Evolutionary conservation across 768 basidiomycete genomes (phyloP), one percentile per base, ranked within the genome.

Genomic region (Tricholoma matsutake): DNA sequence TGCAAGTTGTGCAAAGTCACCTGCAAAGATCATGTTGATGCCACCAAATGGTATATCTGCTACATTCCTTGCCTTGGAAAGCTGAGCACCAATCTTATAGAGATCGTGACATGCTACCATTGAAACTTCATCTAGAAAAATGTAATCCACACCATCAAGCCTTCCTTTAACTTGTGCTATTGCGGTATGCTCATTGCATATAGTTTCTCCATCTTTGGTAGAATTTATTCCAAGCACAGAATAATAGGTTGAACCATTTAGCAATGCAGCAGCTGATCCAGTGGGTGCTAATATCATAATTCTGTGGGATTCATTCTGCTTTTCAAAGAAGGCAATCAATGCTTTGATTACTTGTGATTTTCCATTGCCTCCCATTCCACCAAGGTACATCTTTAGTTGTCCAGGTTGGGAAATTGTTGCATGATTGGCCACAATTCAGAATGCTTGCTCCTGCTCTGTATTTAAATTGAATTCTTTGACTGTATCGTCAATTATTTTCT

Each of bases 1-100:
- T 0, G 74, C 74, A 1, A 80, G 58, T 52, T 80, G 78, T 1
- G 75, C 78, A 70, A 80, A 78, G 57, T 80, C 78, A 4, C 78
- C 78, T n/a, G n/a, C n/a, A n/a, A n/a, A n/a, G n/a, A n/a, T n/a
- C n/a, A n/a, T n/a, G n/a, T n/a, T n/a, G n/a, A n/a, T n/a, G n/a
- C n/a, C n/a, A n/a, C n/a, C n/a, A n/a, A n/a, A n/a, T n/a, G n/a
- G n/a, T n/a, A n/a, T n/a, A n/a, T n/a, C n/a, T n/a, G n/a, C n/a
- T n/a, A n/a, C n/a, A n/a, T n/a, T n/a, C n/a, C n/a, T n/a, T n/a
- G n/a, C n/a, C n/a, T n/a, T n/a, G n/a, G n/a, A n/a, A n/a, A n/a
- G n/a, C n/a, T n/a, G n/a, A n/a, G n/a, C n/a, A n/a, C n/a, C n/a
- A n/a, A n/a, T n/a, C n/a, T n/a, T n/a, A n/a, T n/a, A n/a, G n/a